phyloP scores from a whole-genome alignment of 2,329 filamentous ascomycete species.

The Colletotrichum sp. region DNA sequence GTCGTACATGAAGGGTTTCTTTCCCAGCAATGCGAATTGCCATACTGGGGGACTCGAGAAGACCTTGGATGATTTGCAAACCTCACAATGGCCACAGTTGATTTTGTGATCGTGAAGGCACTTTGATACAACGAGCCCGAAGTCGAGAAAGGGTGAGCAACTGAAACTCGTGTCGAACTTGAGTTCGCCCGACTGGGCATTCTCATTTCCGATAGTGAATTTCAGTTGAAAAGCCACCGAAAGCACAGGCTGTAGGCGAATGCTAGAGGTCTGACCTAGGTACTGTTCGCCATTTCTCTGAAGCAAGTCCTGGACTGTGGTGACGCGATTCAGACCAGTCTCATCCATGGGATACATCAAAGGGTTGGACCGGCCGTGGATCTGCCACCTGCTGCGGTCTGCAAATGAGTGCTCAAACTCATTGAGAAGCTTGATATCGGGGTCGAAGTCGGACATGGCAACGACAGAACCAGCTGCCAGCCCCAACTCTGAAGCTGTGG shows the following conservation, averaged over 20 bases:
- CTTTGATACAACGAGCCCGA: neutral
- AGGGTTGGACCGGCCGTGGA: neutral
- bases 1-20: neutral
- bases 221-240: neutral
- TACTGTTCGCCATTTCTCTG: neutral
- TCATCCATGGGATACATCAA: neutral
- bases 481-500: neutral
- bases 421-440: neutral
- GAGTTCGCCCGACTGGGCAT: rapidly evolving
- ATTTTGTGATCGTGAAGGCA: neutral
- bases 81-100: neutral
- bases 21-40: neutral
- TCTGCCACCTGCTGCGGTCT: neutral
- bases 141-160: neutral
- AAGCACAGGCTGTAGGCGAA: neutral
- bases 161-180: neutral
- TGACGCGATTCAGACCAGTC: neutral
- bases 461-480: neutral
- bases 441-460: neutral
- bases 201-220: neutral
- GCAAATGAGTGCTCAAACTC: neutral
- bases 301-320: neutral
- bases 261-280: neutral
- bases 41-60: neutral
- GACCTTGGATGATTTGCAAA: neutral